Evolutionary conservation across 768 basidiomycete species (phyloP).

Genomic region (Tricholoma matsutake): DNA sequence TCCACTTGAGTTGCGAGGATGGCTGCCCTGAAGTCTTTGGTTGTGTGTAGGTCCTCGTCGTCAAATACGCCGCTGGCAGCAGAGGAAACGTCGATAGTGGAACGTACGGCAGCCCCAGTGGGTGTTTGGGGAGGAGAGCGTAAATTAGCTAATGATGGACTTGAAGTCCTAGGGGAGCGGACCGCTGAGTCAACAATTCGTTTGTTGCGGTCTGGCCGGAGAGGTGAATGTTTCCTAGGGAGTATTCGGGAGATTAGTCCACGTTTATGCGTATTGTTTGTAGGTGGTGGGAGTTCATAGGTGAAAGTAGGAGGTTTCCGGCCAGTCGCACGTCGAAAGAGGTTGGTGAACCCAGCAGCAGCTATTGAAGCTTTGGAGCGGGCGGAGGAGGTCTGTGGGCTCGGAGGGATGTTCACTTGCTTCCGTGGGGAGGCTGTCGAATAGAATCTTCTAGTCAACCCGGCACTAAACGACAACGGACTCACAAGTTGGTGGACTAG

Average conservation of each 20-base stretch:
- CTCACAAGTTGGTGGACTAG: conserved; percentile 15
- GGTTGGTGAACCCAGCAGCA: conserved; percentile 28
- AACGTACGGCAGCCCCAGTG: conserved; percentile 20
- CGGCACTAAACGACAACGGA: not conserved
- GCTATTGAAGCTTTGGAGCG: conserved; percentile 23
- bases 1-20: conserved; percentile 66
- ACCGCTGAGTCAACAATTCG: conserved; percentile 10
- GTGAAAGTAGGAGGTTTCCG: conserved; percentile 20
- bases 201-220: conserved; percentile 17
- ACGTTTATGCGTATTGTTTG: conserved; percentile 18
- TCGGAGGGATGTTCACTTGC: conserved; percentile 5
- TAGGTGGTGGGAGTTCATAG: conserved; percentile 4
- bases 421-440: conserved; percentile 4
- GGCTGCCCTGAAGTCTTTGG: conserved; percentile 55
- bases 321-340: conserved; percentile 39
- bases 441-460: not conserved
- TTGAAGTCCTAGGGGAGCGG: not conserved
- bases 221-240: conserved; percentile 30
- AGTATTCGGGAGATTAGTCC: conserved; percentile 31
- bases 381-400: conserved; percentile 13
- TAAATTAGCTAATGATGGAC: conserved; percentile 7
- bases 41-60: conserved; percentile 50
- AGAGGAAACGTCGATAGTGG: conserved; percentile 14
- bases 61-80: conserved; percentile 41
- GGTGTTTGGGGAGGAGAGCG: conserved; percentile 5